These are phyloP conservation scores for Chalciporus chontae DNA, from an alignment of 768 basidiomycete genomes.

Conservation along the genomic window DNA sequence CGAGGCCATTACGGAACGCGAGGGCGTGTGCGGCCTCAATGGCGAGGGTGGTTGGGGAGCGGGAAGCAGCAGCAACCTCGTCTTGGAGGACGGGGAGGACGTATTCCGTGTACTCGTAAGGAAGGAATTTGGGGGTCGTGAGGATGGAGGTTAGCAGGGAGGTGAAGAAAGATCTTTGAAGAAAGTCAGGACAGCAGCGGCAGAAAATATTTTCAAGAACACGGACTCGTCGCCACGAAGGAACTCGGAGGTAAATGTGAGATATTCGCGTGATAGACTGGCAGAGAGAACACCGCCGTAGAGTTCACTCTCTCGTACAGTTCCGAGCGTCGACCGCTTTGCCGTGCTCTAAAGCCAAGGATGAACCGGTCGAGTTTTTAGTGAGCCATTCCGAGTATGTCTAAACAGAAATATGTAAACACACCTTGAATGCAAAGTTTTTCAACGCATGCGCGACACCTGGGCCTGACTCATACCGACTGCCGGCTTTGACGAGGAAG, in stretches of 20 bases:
- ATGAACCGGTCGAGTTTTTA: not conserved
- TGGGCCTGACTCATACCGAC: conserved; percentile 81
- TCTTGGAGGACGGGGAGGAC: conserved; percentile 67
- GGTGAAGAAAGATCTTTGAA: conserved; percentile 77
- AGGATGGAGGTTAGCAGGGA: conserved; percentile 83
- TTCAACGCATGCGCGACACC: conserved; percentile 93
- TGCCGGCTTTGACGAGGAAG: conserved; percentile 89
- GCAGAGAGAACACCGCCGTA: conserved; percentile 90
- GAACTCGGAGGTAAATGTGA: conserved; percentile 93
- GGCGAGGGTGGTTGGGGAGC: conserved; percentile 64
- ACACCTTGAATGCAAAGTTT: conserved; percentile 98
- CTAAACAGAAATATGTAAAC: conserved; percentile 18
- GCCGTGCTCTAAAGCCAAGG: conserved; percentile 62
- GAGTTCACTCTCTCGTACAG: conserved; percentile 88
- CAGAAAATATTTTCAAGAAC: not conserved
- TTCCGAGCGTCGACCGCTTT: conserved; percentile 84
- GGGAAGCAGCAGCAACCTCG: conserved; percentile 60
- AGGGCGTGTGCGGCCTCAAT: conserved; percentile 84
- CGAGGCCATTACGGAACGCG: conserved; percentile 94
- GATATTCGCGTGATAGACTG: conserved; percentile 81
- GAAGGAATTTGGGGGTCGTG: conserved; percentile 76
- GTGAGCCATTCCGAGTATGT: not conserved
- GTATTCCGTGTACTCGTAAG: conserved; percentile 73
- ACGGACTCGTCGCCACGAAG: conserved; percentile 94
- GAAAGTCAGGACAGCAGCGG: not conserved